Evolutionary conservation across 179 eudicot species (phyloP), one percentile per base, ranked within the genome.

Genomic region (Pouteria campechiana): DNA sequence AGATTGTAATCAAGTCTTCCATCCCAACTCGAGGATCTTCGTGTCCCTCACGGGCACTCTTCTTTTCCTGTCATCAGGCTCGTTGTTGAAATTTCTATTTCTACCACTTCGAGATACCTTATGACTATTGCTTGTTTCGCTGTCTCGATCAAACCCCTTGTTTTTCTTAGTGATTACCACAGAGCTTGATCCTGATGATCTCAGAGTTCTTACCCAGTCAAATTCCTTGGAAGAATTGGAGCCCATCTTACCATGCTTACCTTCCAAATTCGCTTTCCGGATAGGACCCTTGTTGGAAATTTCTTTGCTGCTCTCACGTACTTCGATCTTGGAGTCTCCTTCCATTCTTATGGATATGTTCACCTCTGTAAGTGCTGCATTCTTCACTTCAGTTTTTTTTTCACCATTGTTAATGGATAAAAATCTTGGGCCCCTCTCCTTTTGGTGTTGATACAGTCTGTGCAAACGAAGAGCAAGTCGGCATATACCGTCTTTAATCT

Each of bases 401-500:
- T 29, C 30, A 2, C 28, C 4, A 0, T 5, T 2, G 2, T 53
- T 18, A 5, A 6, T 17, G 1, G 17, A 41, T 12, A 20, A 10
- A 32, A 31, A 14, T 12, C n/a, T 36, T 12, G 44, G 28, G 6
- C 21, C 41, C 44, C 64, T 65, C 35, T 73, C 55, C 29, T 53
- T 59, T 16, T 58, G 64, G 38, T 65, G 75, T 51, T 67, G 70
- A 38, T 86, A 74, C 23, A 86, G 73, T 8, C 64, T 46, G 40
- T 67, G 78, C 57, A 82, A 50, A 12, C 74, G 76, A 5, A 76
- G 62, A 20, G 93, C 85, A 14, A 82, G 83, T 7, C 38, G 71
- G 50, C 50, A 66, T 3, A 86, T 76, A n/a, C 69, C 82, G 9
- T 72, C 85, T 43, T 86, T 86, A 25, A 86, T 72, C 52, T 86